A percentile compares a stretch with the other conserved stretches of the same genome.
These are phyloP conservation scores for Cyclocybe aegerita DNA, from an alignment of 768 basidiomycete genomes.

Conservation along the genomic window DNA sequence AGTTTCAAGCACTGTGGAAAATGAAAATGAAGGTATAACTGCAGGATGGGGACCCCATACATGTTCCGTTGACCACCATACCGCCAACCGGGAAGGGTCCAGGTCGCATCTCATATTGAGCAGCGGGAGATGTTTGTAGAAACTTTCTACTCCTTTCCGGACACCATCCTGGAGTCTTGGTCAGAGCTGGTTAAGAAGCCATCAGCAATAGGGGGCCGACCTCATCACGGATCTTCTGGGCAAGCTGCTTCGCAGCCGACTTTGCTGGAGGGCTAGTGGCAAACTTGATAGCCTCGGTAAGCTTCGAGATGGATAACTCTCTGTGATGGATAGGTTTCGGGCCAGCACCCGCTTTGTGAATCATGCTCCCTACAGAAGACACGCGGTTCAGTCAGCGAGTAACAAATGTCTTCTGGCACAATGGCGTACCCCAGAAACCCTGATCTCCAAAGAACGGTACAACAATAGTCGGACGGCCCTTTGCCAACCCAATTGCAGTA, in stretches of 20 bases:
- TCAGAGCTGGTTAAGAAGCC: not conserved
- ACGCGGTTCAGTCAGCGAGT: not conserved
- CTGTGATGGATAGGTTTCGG: slow-evolving; percentile 60
- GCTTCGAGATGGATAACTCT: slow-evolving; percentile 43
- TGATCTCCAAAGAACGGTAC: slow-evolving; percentile 73
- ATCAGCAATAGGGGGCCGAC: slow-evolving; percentile 23
- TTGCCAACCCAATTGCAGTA: slow-evolving; percentile 58
- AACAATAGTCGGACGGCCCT: slow-evolving; percentile 59
- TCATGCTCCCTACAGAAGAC: slow-evolving; percentile 51
- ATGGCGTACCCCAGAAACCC: slow-evolving; percentile 45
- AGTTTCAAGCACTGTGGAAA: slow-evolving; percentile 43
- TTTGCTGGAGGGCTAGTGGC: slow-evolving; percentile 45
- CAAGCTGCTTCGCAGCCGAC: slow-evolving; percentile 47
- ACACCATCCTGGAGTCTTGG: slow-evolving; percentile 41
- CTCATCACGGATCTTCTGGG: slow-evolving; percentile 49
- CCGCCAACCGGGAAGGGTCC: slow-evolving; percentile 33
- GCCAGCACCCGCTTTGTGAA: slow-evolving; percentile 59
- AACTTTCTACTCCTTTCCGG: slow-evolving; percentile 23
- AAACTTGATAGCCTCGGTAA: slow-evolving; percentile 53
- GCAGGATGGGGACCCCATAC: slow-evolving; percentile 22
- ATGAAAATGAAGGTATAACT: not conserved
- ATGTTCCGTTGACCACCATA: slow-evolving; percentile 57
- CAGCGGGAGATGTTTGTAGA: too few relatives aligned
- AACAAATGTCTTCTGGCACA: slow-evolving; percentile 22
- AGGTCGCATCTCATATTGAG: too few relatives aligned